phyloP scores from a whole-genome alignment of 2,329 filamentous ascomycete genomes.

The Grosmannia penicillata region DNA sequence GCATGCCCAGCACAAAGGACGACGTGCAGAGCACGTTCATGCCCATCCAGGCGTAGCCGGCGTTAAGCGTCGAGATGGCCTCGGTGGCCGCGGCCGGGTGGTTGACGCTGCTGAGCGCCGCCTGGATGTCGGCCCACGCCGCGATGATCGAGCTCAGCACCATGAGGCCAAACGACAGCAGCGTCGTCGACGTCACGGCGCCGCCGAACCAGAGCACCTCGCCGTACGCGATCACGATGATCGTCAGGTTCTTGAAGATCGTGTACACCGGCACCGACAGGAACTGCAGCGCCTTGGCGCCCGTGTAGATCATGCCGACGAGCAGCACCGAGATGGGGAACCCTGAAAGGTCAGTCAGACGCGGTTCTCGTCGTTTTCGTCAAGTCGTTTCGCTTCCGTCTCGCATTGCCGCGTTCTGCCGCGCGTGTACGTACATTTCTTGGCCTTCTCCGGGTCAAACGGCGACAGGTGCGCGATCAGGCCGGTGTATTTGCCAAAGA shows the following conservation, averaged over 20 bases:
- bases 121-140: constrained; percentile 92
- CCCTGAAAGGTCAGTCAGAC: constrained; percentile 57
- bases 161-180: constrained; percentile 94
- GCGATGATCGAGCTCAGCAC: constrained; percentile 88
- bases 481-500: constrained; percentile 64
- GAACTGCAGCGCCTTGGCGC: constrained; percentile 88
- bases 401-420: not conserved
- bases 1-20: constrained; percentile 80
- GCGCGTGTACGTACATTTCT: constrained; percentile 57
- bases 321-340: constrained; percentile 91
- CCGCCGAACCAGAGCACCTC: constrained; percentile 98
- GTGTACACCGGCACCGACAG: constrained; percentile 97
- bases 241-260: constrained; percentile 99
- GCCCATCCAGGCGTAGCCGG: constrained; percentile 96
- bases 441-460: constrained; percentile 80
- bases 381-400: too few relatives aligned
- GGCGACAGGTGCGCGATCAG: constrained; percentile 68
- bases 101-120: constrained; percentile 53
- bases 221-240: constrained; percentile 95
- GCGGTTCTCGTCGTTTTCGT: too few relatives aligned
- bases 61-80: constrained; percentile 77
- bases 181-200: constrained; percentile 69
- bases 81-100: constrained; percentile 46
- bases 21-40: constrained; percentile 93
- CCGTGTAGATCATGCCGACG: constrained; percentile 98